Evolutionary conservation across 768 basidiomycete genomes (phyloP).

Genomic region (Boletus vinaceobasis): DNA sequence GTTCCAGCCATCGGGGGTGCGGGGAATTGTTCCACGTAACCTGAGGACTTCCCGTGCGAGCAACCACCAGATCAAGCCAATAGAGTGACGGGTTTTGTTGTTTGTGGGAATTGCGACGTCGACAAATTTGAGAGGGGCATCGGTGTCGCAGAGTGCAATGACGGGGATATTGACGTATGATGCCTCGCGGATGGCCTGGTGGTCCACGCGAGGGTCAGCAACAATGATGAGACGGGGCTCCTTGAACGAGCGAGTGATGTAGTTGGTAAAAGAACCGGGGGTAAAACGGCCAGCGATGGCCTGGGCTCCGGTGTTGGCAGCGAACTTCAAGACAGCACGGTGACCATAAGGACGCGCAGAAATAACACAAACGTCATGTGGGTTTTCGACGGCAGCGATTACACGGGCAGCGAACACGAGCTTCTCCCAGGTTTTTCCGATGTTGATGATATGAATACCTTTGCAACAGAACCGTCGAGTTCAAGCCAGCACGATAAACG

Average conservation of each 20-base stretch:
- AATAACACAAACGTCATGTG: constrained; percentile 96
- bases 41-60: constrained; percentile 97
- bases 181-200: constrained; percentile 99
- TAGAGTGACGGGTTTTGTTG: constrained; percentile 98
- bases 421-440: constrained; percentile 99
- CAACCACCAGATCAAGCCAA: constrained; percentile 97
- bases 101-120: constrained; percentile 98
- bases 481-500: constrained; percentile 11
- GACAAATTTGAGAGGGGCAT: constrained; percentile 95
- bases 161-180: constrained; percentile 99
- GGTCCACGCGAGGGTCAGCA: constrained; percentile 98
- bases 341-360: constrained; percentile 98
- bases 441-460: constrained; percentile 97
- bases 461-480: constrained; percentile 8
- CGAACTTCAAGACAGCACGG: constrained; percentile 98
- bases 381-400: constrained; percentile 97
- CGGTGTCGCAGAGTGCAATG: constrained; percentile 98
- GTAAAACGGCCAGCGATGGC: constrained; percentile 99
- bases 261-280: constrained; percentile 98
- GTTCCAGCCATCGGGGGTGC: constrained; percentile 91
- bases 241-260: constrained; percentile 99
- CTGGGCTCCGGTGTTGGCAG: constrained; percentile 96
- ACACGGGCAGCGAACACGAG: constrained; percentile 96
- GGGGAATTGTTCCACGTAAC: constrained; percentile 88
- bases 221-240: constrained; percentile 98